Percentiles rank a stretch among this genome's conserved stretches.
Conservation (phyloP, 169 alveolate species). For the Perkinsus olseni region DNA sequence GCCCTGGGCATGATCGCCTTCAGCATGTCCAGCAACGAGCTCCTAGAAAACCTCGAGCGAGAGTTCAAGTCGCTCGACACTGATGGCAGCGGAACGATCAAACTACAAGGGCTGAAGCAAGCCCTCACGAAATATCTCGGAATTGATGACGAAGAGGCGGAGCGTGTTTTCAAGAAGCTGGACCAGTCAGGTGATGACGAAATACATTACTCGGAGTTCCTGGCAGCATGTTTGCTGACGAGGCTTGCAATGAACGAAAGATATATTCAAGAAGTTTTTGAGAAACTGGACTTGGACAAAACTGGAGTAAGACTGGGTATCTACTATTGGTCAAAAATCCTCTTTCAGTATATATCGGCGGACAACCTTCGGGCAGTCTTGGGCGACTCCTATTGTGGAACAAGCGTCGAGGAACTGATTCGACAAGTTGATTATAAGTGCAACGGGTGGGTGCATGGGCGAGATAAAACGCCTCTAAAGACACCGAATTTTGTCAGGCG, state of each 20-base stretch:
- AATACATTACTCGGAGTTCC: conserved; percentile 19
- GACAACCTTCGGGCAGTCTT: background rate
- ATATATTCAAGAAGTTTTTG: conserved; percentile 18
- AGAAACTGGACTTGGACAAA: conserved; percentile 8
- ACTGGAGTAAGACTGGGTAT: background rate
- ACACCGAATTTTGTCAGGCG: background rate
- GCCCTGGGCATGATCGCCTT: conserved; percentile 1
- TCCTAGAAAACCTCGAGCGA: conserved; percentile 16
- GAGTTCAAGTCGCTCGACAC: conserved; percentile 13
- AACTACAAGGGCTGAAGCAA: background rate
- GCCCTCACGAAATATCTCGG: background rate
- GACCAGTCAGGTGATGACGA: background rate
- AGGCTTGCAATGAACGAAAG: conserved; percentile 7
- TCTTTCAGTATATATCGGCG: background rate
- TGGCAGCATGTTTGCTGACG: conserved; percentile 16
- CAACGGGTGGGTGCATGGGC: background rate
- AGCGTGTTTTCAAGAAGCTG: background rate
- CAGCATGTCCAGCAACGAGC: background rate
- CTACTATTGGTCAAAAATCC: background rate
- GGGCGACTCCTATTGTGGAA: background rate
- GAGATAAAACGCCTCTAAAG: background rate
- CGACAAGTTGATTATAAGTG: background rate
- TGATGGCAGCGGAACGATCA: conserved; percentile 36
- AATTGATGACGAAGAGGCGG: background rate
- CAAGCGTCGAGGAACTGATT: background rate